A percentile compares a stretch with the other conserved stretches of the same genome.
phyloP scores from a whole-genome alignment of 768 basidiomycete genomes.

The Strobilomyces echinocephalus region DNA sequence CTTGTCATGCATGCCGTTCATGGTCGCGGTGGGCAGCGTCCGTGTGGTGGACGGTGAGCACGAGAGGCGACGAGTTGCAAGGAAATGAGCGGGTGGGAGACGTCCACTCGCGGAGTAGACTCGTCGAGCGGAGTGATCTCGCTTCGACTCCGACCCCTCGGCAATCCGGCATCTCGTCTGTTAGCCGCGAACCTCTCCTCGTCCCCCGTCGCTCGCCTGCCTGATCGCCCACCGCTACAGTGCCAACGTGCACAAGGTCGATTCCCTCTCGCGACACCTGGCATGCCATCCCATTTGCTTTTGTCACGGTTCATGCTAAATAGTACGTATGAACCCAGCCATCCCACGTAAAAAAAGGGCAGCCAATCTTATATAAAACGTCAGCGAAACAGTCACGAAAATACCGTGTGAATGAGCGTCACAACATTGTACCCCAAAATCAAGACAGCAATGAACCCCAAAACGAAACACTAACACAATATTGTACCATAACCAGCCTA shows the following conservation, averaged over 20 bases:
- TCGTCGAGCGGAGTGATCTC: slow-evolving; percentile 27
- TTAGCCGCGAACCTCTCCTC: slow-evolving; percentile 28
- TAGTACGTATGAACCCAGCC: slow-evolving; percentile 12
- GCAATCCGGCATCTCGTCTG: slow-evolving; percentile 20
- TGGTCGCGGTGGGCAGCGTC: slow-evolving; percentile 21
- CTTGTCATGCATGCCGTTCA: slow-evolving; percentile 44
- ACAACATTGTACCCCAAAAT: slow-evolving; percentile 7
- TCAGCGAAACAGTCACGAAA: slow-evolving; percentile 7
- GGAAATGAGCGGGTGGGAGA: slow-evolving; percentile 30
- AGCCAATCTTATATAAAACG: not conserved
- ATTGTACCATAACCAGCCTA: slow-evolving; percentile 22
- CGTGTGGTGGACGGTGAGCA: slow-evolving; percentile 5
- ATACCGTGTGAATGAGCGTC: slow-evolving; percentile 10
- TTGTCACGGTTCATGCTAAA: slow-evolving; percentile 6
- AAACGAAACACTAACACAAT: slow-evolving; percentile 23
- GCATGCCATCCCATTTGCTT: not conserved
- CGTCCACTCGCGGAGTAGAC: slow-evolving; percentile 31
- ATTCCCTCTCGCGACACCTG: not conserved
- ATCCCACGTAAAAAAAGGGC: slow-evolving; percentile 16
- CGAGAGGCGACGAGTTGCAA: slow-evolving; percentile 19
- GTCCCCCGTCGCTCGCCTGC: not conserved
- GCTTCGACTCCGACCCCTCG: slow-evolving; percentile 28
- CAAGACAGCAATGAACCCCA: slow-evolving; percentile 23
- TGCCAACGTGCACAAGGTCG: not conserved
- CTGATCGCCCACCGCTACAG: not conserved